A percentile compares a stretch with the other conserved stretches of the same genome.
Evolutionary conservation across 2,329 filamentous ascomycete species (phyloP).

Genomic region (Colletotrichum sp.): DNA sequence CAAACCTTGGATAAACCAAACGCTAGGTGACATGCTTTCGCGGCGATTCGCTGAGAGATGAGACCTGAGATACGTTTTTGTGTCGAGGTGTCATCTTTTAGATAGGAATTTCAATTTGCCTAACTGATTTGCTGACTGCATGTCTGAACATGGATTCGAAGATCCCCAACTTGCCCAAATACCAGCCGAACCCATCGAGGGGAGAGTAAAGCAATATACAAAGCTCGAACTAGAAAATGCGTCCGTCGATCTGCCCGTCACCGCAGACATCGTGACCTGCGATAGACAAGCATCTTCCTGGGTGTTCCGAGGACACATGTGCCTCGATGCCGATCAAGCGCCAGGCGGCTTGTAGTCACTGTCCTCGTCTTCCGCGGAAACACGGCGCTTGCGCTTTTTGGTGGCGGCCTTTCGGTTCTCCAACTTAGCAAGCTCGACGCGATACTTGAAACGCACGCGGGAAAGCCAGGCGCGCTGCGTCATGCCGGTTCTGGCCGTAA

Average conservation of each 20-base stretch:
- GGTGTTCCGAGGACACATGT: background rate
- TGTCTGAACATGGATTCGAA: background rate
- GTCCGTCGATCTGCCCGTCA: background rate
- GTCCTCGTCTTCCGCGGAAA: background rate
- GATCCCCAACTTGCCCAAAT: background rate
- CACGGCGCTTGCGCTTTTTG: background rate
- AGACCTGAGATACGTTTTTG: too few species aligned
- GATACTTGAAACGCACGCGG: background rate
- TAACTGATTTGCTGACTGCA: background rate
- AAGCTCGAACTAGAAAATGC: background rate
- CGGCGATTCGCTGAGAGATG: too few species aligned
- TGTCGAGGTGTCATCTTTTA: too few species aligned
- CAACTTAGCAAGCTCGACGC: background rate
- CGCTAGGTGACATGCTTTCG: too few species aligned
- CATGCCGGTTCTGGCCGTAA: background rate
- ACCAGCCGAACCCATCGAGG: background rate
- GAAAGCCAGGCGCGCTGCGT: background rate
- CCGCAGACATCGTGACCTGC: background rate
- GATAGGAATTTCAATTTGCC: too few species aligned
- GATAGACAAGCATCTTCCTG: background rate
- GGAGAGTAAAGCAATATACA: background rate
- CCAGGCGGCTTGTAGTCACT: background rate
- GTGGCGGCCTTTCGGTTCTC: background rate
- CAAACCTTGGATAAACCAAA: too few species aligned
- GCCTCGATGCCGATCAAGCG: background rate